Conservation (phyloP, 352 stramenopile genomes). For the Globisporangium abappressorium region DNA sequence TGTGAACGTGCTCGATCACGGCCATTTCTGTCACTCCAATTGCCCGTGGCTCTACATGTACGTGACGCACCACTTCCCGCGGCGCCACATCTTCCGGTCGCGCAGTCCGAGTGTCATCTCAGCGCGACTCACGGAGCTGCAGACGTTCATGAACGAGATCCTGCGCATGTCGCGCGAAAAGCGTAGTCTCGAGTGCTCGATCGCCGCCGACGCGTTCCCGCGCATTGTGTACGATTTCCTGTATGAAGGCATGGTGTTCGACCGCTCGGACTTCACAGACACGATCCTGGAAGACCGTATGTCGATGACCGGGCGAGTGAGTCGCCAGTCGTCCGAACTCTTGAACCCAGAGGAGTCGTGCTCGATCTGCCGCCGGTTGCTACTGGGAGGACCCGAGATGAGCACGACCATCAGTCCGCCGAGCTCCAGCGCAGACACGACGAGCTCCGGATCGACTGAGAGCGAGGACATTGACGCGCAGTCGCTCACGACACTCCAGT, state of each 20-base stretch:
- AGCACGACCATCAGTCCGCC: conserved; percentile 35
- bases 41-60: conserved; percentile 87
- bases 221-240: conserved; percentile 78
- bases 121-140: conserved; percentile 48
- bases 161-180: conserved; percentile 62
- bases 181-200: conserved; percentile 50
- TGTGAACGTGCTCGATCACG: conserved; percentile 56
- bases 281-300: conserved; percentile 52
- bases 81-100: conserved; percentile 71
- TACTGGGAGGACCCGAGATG: conserved; percentile 26
- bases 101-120: conserved; percentile 65
- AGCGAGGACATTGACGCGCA: conserved; percentile 32
- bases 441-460: conserved; percentile 18
- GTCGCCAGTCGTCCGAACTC: conserved; percentile 19
- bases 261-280: conserved; percentile 61
- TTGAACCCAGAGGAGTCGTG: conserved; percentile 34
- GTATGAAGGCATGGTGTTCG: conserved; percentile 81
- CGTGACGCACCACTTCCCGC: conserved; percentile 71
- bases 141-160: conserved; percentile 67
- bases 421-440: conserved; percentile 21
- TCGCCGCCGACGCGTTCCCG: conserved; percentile 57
- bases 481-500: conserved; percentile 72
- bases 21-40: conserved; percentile 76
- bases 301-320: conserved; percentile 23
- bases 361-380: conserved; percentile 50